Percentiles rank a stretch among this genome's conserved stretches.
These are phyloP conservation scores for Yamadazyma sp. DNA, from an alignment of 805 yeast genomes.

Conservation along the genomic window DNA sequence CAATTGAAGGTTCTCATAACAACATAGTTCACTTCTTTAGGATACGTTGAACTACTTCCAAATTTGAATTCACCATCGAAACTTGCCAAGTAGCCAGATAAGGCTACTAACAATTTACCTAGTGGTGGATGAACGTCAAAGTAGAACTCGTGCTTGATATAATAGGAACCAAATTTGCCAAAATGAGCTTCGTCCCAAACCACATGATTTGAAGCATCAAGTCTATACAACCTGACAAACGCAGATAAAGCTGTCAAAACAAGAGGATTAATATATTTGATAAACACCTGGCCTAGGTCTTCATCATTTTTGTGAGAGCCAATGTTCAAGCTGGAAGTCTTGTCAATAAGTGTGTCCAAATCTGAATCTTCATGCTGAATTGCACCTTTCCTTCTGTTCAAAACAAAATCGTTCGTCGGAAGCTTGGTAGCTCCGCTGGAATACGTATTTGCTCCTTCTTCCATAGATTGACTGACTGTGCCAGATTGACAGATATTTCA, in stretches of 20 bases:
- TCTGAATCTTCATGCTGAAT: slow-evolving; percentile 14
- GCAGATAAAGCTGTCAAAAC: slow-evolving; percentile 38
- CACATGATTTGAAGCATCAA: slow-evolving; percentile 70
- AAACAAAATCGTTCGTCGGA: neutral
- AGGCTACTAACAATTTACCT: slow-evolving; percentile 89
- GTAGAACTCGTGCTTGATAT: slow-evolving; percentile 82
- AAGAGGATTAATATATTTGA: slow-evolving; percentile 27
- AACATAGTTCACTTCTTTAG: slow-evolving; percentile 74
- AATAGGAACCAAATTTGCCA: slow-evolving; percentile 94
- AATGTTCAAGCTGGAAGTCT: slow-evolving; percentile 21
- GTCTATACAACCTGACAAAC: slow-evolving; percentile 66
- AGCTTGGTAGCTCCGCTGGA: slow-evolving; percentile 2
- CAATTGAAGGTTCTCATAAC: slow-evolving; percentile 90
- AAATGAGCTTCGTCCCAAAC: slow-evolving; percentile 99
- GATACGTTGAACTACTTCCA: slow-evolving; percentile 77
- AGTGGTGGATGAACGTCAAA: slow-evolving; percentile 98
- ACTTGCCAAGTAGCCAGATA: slow-evolving; percentile 82
- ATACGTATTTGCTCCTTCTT: slow-evolving; percentile 4
- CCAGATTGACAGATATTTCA: neutral
- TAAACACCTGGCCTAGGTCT: slow-evolving; percentile 11
- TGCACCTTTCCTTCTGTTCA: neutral
- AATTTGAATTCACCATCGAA: slow-evolving; percentile 88
- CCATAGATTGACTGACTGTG: too few relatives aligned
- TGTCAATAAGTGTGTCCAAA: slow-evolving; percentile 22
- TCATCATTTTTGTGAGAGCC: slow-evolving; percentile 4